A percentile compares a stretch with the other conserved stretches of the same genome.
These are phyloP conservation scores for Fusarium nodosum DNA, from an alignment of 2,329 filamentous ascomycete species.

Conservation along the genomic window DNA sequence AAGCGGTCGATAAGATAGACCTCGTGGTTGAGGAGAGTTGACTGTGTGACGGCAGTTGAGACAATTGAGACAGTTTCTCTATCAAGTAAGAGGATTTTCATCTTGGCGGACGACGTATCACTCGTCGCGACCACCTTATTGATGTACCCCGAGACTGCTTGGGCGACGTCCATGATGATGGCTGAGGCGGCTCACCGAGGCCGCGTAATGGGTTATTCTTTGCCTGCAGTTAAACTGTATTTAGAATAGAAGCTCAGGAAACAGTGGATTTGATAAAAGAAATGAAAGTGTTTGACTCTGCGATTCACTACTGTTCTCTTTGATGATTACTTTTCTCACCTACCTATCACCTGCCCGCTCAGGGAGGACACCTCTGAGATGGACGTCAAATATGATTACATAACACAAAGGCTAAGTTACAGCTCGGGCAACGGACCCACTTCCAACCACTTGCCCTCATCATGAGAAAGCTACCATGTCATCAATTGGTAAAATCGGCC, in stretches of 20 bases:
- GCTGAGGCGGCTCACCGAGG: conserved; percentile 32
- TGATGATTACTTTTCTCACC: conserved; percentile 19
- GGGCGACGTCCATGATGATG: conserved; percentile 87
- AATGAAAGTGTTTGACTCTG: neutral
- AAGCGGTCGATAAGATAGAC: conserved; percentile 97
- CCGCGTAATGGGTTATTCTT: conserved; percentile 21
- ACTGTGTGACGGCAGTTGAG: conserved; percentile 96
- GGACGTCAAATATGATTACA: conserved; percentile 32
- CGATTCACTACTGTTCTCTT: conserved; percentile 11
- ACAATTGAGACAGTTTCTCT: conserved; percentile 94
- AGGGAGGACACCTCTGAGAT: conserved; percentile 39
- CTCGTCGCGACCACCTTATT: conserved; percentile 86
- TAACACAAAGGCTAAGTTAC: conserved; percentile 26
- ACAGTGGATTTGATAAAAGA: neutral
- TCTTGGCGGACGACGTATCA: conserved; percentile 85
- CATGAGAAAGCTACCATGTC: conserved; percentile 20
- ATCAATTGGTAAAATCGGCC: conserved; percentile 25
- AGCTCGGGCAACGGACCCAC: conserved; percentile 6
- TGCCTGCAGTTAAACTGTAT: conserved; percentile 1
- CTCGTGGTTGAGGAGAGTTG: conserved; percentile 92
- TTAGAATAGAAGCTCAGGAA: no score
- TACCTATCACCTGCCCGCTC: conserved; percentile 5
- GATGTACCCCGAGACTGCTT: conserved; percentile 94
- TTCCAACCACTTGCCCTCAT: conserved; percentile 25
- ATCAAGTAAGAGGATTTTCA: conserved; percentile 97